Percentiles rank a stretch among this genome's conserved stretches.
These are phyloP conservation scores for Rhizopus stolonifer DNA, from an alignment of 371 early-diverging fungal genomes.

Conservation along the genomic window DNA sequence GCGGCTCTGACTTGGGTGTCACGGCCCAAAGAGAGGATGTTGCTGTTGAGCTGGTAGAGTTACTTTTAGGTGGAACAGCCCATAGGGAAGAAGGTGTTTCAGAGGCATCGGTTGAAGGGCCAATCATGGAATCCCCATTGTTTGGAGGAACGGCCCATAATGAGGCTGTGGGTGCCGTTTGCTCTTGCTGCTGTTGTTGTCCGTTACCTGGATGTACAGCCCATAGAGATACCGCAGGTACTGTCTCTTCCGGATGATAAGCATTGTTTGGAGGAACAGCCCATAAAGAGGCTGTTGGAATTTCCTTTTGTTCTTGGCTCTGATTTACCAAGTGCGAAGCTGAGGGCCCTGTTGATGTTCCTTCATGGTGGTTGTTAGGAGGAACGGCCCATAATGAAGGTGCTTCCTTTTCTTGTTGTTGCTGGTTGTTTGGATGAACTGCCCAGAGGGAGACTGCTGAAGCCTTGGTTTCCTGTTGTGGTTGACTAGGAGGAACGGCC, in stretches of 20 bases:
- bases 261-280: conserved; percentile 1
- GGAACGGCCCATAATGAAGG: conserved; percentile 7
- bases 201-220: conserved; percentile 7
- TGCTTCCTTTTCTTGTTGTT: background rate
- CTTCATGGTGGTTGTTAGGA: background rate
- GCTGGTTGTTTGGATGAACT: background rate
- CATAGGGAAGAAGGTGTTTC: conserved; percentile 12
- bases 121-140: conserved; percentile 1
- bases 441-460: conserved; percentile 6
- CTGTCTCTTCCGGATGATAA: background rate
- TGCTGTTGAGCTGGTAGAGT: background rate
- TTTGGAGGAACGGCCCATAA: conserved; percentile 23
- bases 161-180: conserved; percentile 7
- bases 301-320: background rate
- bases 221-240: conserved; percentile 10
- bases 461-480: background rate
- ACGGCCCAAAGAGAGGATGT: conserved; percentile 28
- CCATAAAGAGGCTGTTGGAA: conserved; percentile 4
- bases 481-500: conserved; percentile 5
- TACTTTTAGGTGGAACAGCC: conserved; percentile 25
- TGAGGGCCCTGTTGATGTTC: too few relatives aligned
- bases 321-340: too few relatives aligned
- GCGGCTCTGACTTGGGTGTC: conserved; percentile 6
- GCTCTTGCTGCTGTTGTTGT: conserved; percentile 10
- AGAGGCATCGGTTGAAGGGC: conserved; percentile 9